Base-by-base conservation (phyloP, 305 asterid genomes). In the Fraxinus ornus region DNA sequence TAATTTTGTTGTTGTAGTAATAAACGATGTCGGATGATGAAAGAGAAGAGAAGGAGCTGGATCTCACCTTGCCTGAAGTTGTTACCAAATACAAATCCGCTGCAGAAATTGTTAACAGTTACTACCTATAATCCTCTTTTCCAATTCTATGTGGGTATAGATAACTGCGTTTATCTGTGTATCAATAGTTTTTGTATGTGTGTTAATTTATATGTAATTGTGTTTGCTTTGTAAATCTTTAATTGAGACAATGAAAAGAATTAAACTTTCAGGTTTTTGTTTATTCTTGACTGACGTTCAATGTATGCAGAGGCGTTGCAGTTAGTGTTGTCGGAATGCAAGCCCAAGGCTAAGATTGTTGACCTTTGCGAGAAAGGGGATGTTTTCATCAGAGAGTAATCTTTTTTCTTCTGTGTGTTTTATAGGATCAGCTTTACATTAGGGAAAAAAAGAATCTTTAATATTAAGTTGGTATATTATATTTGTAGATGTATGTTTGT, bases 281-380 rank as follows among this genome's bases (percentile, higher is more conserved):
- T 52, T 52, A 17, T 52, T 52, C 64, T 52, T 17, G 64, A 52
- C 64, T 52, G 64, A 17, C 24, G 8, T 52, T 81, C 57, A 66
- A 75, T 85, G 82, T 81, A 47, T 85, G 88, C 92, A 91, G 97
- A 90, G 93, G 97, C 95, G 55, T 83, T 93, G 89, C 97, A 92
- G 80, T 79, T 89, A 19, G 95, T 91, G 30, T 76, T 94, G 76
- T 87, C 94, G 6, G 89, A 88, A 83, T 92, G 97, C 95, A 93
- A 87, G 81, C 94, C 97, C 1, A 88, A 92, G 81, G 91, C 87
- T 41, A 93, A 91, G 88, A 91, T 92, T 89, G 97, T 91, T 83
- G 94, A 92, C 85, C 81, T 93, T 12, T 93, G 97, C 78, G 95
- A 93, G 86, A 90, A 89, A 83, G 95, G 93, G 21, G 97, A 92